Conservation (phyloP, 2,329 filamentous ascomycete species). For the Trichophyton rubrum region DNA sequence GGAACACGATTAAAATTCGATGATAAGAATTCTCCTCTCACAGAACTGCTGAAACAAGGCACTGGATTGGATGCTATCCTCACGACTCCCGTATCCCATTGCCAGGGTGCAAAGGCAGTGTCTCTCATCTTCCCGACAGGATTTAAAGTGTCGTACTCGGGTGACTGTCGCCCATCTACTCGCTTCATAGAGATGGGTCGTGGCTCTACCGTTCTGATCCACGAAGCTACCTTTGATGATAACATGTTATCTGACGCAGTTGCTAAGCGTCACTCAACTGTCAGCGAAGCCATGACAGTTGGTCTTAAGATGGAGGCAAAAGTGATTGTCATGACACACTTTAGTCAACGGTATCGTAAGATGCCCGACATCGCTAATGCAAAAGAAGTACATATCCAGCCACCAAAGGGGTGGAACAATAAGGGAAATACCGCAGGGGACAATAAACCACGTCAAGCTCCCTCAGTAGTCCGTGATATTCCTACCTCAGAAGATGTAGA, state of each 20-base stretch:
- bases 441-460: background rate
- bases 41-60: conserved; percentile 34
- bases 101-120: conserved; percentile 62
- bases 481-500: conserved; percentile 8
- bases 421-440: background rate
- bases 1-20: conserved; percentile 20
- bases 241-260: conserved; percentile 64
- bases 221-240: conserved; percentile 94
- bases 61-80: conserved; percentile 56
- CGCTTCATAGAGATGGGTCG: conserved; percentile 58
- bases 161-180: conserved; percentile 72
- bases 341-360: conserved; percentile 86
- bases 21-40: conserved; percentile 17
- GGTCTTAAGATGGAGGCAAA: conserved; percentile 67
- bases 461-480: conserved; percentile 10
- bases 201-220: conserved; percentile 71
- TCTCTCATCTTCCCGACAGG: conserved; percentile 65
- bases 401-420: background rate
- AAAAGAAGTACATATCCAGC: background rate
- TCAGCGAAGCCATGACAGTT: conserved; percentile 68
- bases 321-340: conserved; percentile 78
- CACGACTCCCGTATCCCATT: conserved; percentile 62
- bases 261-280: conserved; percentile 84
- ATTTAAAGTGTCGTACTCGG: conserved; percentile 84
- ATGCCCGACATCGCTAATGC: conserved; percentile 15